phyloP scores from a whole-genome alignment of 345 rosid genomes.

The Leavenworthia alabamica region DNA sequence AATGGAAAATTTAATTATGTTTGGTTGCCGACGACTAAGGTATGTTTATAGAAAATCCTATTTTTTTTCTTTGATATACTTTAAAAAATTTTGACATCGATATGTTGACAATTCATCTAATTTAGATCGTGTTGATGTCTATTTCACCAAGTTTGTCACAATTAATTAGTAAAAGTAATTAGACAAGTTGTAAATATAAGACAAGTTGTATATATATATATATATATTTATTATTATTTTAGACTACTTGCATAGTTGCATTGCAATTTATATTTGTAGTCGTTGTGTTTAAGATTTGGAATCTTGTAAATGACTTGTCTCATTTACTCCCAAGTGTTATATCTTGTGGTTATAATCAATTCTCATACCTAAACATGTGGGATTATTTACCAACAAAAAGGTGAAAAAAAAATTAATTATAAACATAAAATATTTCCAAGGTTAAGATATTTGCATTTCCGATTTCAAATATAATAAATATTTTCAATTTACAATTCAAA shows the following conservation, averaged over 20 bases:
- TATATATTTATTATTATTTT: neutral
- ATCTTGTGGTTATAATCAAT: constrained; percentile 8
- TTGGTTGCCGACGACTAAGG: neutral
- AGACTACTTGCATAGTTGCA: too few relatives aligned
- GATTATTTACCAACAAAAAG: neutral
- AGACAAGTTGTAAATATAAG: too few relatives aligned
- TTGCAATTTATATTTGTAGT: neutral
- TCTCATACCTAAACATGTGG: neutral
- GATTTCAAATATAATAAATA: neutral
- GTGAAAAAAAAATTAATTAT: neutral
- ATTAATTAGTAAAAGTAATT: too few relatives aligned
- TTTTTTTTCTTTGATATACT: too few relatives aligned
- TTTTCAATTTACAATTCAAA: neutral
- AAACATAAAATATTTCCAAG: neutral
- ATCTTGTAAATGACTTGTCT: neutral
- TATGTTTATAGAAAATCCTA: too few relatives aligned
- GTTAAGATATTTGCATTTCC: neutral
- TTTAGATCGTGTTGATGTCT: too few relatives aligned
- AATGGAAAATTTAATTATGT: neutral
- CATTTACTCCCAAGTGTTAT: neutral
- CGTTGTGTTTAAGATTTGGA: neutral
- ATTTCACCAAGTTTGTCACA: too few relatives aligned
- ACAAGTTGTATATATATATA: neutral
- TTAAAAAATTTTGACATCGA: too few relatives aligned
- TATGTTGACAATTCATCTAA: too few relatives aligned